Percentiles rank a stretch among this genome's conserved stretches.
phyloP scores from a whole-genome alignment of 768 basidiomycete genomes.

The Naematelia aurantialba region DNA sequence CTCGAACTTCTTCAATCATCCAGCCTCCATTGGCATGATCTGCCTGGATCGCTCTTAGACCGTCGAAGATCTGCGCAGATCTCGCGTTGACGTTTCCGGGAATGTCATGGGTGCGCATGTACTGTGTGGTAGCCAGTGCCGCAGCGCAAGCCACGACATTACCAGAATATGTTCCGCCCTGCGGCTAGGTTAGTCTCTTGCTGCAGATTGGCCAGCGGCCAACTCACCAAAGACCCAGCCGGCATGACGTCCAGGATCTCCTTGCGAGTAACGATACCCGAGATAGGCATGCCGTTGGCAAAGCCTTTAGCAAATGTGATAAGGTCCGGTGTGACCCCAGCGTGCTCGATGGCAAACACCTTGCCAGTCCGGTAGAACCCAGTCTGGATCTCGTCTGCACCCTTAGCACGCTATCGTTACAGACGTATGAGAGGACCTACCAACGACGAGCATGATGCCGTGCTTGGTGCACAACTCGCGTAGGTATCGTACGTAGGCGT shows the following conservation, averaged over 20 bases:
- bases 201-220: too few relatives aligned
- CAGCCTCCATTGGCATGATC: conserved; percentile 56
- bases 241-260: conserved; percentile 66
- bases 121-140: conserved; percentile 73
- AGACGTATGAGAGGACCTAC: conserved; percentile 10
- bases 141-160: conserved; percentile 92
- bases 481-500: conserved; percentile 72
- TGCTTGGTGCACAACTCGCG: conserved; percentile 78
- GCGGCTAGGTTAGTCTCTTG: background rate
- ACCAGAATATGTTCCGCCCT: conserved; percentile 58
- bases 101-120: conserved; percentile 72
- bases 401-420: background rate
- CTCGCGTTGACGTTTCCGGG: conserved; percentile 74
- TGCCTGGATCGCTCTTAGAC: conserved; percentile 61
- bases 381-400: conserved; percentile 59
- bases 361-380: conserved; percentile 86
- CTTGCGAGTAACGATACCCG: conserved; percentile 73
- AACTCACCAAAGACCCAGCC: too few relatives aligned
- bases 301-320: conserved; percentile 78
- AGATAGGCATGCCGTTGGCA: conserved; percentile 81
- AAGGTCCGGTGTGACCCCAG: conserved; percentile 81
- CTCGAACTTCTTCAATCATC: conserved; percentile 79
- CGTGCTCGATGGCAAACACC: conserved; percentile 60
- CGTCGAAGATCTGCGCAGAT: conserved; percentile 69
- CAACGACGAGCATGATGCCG: conserved; percentile 63